Percentiles rank a stretch among this genome's conserved stretches.
phyloP scores from a whole-genome alignment of 495 filamentous ascomycete species.

The Aspergillus sclerotiicarbonarius region DNA sequence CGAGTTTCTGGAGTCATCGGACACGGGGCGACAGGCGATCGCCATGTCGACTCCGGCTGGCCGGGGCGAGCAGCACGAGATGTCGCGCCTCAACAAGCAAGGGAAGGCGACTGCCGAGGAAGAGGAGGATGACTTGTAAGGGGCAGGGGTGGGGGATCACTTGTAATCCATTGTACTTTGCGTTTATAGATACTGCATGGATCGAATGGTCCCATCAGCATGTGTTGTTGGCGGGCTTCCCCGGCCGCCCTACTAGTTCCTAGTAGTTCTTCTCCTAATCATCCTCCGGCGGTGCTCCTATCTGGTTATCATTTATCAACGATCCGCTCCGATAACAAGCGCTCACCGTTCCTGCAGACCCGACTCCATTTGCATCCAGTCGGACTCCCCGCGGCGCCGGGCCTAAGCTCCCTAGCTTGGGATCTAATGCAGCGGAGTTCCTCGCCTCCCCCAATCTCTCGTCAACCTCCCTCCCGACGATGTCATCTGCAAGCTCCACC shows the following conservation, averaged over 20 bases:
- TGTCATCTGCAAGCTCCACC: background rate
- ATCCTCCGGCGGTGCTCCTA: background rate
- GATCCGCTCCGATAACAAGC: background rate
- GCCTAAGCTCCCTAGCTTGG: background rate
- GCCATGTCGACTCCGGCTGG: constrained; percentile 55
- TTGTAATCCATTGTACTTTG: constrained; percentile 19
- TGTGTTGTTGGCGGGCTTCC: background rate
- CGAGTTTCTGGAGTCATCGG: constrained; percentile 78
- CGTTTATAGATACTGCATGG: constrained; percentile 6
- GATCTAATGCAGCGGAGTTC: background rate
- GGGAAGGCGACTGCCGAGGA: constrained; percentile 30
- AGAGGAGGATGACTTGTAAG: constrained; percentile 40
- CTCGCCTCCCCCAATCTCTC: background rate
- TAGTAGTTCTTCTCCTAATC: background rate
- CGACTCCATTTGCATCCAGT: background rate
- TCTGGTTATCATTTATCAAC: no score
- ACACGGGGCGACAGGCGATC: constrained; percentile 76
- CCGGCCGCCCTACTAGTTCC: background rate
- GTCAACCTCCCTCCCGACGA: background rate
- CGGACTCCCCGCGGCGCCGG: no score
- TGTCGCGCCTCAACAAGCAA: constrained; percentile 41
- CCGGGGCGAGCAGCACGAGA: constrained; percentile 43
- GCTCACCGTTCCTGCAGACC: background rate
- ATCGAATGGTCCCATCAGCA: no score
- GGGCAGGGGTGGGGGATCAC: constrained; percentile 13